Evolutionary conservation across 1,284 basidiomycete species (phyloP).

Genomic region (Cutaneotrichosporon sp.): DNA sequence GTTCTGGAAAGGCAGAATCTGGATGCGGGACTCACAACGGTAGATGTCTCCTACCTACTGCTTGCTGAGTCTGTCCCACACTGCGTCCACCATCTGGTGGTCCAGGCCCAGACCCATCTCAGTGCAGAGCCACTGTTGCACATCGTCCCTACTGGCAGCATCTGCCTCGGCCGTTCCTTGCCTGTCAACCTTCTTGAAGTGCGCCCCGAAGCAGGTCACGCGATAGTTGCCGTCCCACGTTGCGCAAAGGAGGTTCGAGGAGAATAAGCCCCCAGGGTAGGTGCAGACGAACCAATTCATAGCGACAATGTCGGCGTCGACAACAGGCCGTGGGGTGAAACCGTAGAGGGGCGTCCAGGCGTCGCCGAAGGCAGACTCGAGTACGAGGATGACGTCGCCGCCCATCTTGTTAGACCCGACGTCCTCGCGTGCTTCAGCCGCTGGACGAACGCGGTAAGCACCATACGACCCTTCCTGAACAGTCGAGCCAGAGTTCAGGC

Average conservation of each 20-base stretch:
- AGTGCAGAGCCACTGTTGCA: constrained; percentile 7
- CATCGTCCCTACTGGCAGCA: background rate
- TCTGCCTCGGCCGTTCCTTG: background rate
- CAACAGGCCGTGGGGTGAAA: constrained; percentile 8
- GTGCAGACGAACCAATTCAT: constrained; percentile 24
- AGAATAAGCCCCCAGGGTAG: constrained; percentile 10
- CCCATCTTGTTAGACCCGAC: background rate
- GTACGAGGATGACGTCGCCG: constrained; percentile 8
- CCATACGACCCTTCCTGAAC: constrained; percentile 12
- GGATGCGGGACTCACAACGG: background rate
- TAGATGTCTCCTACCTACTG: background rate
- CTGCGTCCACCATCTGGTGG: constrained; percentile 1
- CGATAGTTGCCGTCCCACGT: constrained; percentile 17
- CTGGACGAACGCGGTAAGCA: constrained; percentile 12
- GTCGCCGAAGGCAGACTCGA: constrained; percentile 11
- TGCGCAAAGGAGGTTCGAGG: constrained; percentile 4
- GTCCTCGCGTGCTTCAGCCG: background rate
- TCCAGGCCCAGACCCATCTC: constrained; percentile 10
- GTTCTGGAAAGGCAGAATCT: background rate
- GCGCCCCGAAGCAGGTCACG: constrained; percentile 9
- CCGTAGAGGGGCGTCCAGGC: constrained; percentile 19
- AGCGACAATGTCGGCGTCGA: constrained; percentile 15
- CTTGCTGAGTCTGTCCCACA: constrained; percentile 13
- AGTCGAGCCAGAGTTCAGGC: background rate
- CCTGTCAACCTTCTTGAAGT: constrained; percentile 12